A percentile compares a stretch with the other conserved stretches of the same genome.
Evolutionary conservation across 1,284 basidiomycete species (phyloP).

Genomic region (Ustilago trichophora): DNA sequence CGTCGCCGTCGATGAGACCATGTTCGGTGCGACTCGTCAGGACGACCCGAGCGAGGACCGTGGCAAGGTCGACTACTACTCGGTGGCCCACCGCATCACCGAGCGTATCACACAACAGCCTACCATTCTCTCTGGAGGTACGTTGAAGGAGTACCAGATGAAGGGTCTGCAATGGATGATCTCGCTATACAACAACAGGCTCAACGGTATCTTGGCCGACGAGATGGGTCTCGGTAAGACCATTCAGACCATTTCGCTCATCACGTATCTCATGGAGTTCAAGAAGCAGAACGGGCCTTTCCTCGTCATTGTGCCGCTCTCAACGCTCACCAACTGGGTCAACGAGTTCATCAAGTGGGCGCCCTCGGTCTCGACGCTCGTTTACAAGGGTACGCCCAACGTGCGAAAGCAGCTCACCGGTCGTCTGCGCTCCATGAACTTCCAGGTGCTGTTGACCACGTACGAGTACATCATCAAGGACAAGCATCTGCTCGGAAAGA

Average conservation of each 20-base stretch:
- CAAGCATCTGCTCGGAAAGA: conserved; percentile 66
- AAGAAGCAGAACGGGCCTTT: conserved; percentile 66
- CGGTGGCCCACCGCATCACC: conserved; percentile 90
- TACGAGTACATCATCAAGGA: conserved; percentile 68
- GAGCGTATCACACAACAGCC: conserved; percentile 90
- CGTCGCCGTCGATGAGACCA: conserved; percentile 78
- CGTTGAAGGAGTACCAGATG: conserved; percentile 66
- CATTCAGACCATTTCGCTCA: conserved; percentile 66
- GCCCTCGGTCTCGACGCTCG: conserved; percentile 60
- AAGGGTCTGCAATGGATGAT: conserved; percentile 67
- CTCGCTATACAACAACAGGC: conserved; percentile 66
- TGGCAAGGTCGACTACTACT: conserved; percentile 91
- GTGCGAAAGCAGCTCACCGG: conserved; percentile 60
- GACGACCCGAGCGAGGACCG: conserved; percentile 73
- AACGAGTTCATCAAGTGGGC: conserved; percentile 67
- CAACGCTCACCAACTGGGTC: conserved; percentile 66
- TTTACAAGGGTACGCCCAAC: conserved; percentile 65
- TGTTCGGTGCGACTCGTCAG: conserved; percentile 82
- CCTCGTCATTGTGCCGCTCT: conserved; percentile 66
- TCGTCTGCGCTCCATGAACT: conserved; percentile 60
- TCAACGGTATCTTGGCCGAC: conserved; percentile 66
- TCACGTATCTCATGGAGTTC: conserved; percentile 66
- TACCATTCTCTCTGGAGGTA: conserved; percentile 74
- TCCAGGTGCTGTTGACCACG: conserved; percentile 65
- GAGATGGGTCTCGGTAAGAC: conserved; percentile 67